phyloP scores from a whole-genome alignment of 306 rosid species.

The Cyamopsis tetragonoloba region DNA sequence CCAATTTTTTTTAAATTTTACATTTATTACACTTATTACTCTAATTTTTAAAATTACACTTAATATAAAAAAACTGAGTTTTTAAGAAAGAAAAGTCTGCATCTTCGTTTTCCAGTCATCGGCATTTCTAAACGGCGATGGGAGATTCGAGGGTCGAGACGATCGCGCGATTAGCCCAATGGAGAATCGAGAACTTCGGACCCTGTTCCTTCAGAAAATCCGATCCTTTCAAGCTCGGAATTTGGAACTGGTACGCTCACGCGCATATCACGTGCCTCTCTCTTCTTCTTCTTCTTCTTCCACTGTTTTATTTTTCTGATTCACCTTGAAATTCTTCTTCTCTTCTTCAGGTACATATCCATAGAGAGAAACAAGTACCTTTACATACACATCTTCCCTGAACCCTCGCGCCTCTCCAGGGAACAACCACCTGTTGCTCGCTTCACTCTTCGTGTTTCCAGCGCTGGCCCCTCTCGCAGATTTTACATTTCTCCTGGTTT shows the following conservation, averaged over 20 bases:
- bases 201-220: slow-evolving; percentile 69
- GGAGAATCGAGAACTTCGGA: slow-evolving; percentile 85
- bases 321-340: not conserved
- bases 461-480: slow-evolving; percentile 47
- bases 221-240: slow-evolving; percentile 80
- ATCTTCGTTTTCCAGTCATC: not conserved
- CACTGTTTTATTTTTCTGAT: not conserved
- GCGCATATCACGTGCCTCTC: not conserved
- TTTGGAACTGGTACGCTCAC: slow-evolving; percentile 80
- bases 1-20: too few species aligned
- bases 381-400: slow-evolving; percentile 70
- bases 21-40: too few species aligned
- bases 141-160: slow-evolving; percentile 72
- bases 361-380: slow-evolving; percentile 69
- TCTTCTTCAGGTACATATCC: slow-evolving; percentile 49
- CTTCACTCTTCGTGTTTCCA: slow-evolving; percentile 59
- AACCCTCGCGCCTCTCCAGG: slow-evolving; percentile 59
- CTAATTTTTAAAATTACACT: too few species aligned
- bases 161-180: slow-evolving; percentile 76
- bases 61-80: too few species aligned
- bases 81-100: too few species aligned
- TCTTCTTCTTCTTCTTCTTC: too few species aligned
- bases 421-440: slow-evolving; percentile 88
- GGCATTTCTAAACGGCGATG: slow-evolving; percentile 30
- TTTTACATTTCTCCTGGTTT: slow-evolving; percentile 66